These are phyloP conservation scores for Backusella mclennaniae DNA, from an alignment of 192 early-diverging fungal species.

Conservation along the genomic window DNA sequence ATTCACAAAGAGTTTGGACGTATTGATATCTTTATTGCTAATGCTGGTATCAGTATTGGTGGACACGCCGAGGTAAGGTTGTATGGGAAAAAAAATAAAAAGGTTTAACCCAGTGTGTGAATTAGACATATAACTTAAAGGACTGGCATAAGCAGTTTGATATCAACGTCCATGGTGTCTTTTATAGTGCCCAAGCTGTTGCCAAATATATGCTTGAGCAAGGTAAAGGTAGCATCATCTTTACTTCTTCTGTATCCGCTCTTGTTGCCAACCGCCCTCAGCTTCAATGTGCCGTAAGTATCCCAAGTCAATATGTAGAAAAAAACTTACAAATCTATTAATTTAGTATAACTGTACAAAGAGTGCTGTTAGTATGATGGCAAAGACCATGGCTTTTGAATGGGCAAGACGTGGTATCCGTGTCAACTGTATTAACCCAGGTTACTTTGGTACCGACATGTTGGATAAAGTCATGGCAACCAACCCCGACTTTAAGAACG, in stretches of 20 bases:
- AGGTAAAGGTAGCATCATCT: slow-evolving; percentile 26
- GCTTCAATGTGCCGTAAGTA: slow-evolving; percentile 28
- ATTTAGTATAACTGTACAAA: slow-evolving; percentile 32
- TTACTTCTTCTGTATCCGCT: slow-evolving; percentile 36
- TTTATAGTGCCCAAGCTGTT: slow-evolving; percentile 33
- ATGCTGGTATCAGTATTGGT: slow-evolving; percentile 31
- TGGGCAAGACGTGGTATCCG: slow-evolving; percentile 31
- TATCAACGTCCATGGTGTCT: slow-evolving; percentile 38
- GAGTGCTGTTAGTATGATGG: slow-evolving; percentile 28
- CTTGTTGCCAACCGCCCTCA: slow-evolving; percentile 34
- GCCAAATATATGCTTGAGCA: slow-evolving; percentile 26
- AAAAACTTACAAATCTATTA: neutral
- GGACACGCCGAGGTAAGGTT: slow-evolving; percentile 23
- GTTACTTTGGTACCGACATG: slow-evolving; percentile 30
- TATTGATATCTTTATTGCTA: slow-evolving; percentile 37
- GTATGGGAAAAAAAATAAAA: too few species aligned
- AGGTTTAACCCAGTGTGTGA: too few species aligned
- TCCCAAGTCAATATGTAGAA: neutral
- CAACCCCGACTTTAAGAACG: slow-evolving; percentile 3
- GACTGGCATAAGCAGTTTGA: slow-evolving; percentile 30
- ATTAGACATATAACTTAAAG: slow-evolving; percentile 26
- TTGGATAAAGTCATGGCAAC: neutral
- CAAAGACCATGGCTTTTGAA: slow-evolving; percentile 28
- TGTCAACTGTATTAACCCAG: slow-evolving; percentile 30
- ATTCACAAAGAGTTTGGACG: slow-evolving; percentile 31